Evolutionary conservation across 2,329 filamentous ascomycete genomes (phyloP).

Genomic region (Xylariales sp.): DNA sequence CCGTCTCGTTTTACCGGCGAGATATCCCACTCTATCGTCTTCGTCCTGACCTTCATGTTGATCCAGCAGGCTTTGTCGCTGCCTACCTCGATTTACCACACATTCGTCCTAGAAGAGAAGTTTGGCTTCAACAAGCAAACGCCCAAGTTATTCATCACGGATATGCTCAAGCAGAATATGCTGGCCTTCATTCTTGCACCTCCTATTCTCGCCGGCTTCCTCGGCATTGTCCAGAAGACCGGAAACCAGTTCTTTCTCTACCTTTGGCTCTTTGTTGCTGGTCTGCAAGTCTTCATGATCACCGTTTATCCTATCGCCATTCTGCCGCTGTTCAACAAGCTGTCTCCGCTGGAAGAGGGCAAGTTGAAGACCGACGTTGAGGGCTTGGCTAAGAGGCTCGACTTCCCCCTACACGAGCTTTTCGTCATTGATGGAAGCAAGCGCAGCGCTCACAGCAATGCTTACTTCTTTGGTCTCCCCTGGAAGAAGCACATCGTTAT

Average conservation of each 20-base stretch:
- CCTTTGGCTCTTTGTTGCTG: constrained; percentile 87
- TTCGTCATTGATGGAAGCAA: constrained; percentile 94
- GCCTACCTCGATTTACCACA: constrained; percentile 83
- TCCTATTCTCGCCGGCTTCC: constrained; percentile 85
- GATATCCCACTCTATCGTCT: constrained; percentile 88
- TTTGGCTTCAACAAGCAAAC: constrained; percentile 99
- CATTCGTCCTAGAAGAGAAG: constrained; percentile 92
- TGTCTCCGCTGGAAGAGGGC: constrained; percentile 85
- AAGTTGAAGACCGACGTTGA: constrained; percentile 86
- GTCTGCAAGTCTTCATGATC: constrained; percentile 88
- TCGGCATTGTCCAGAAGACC: constrained; percentile 90
- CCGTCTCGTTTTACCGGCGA: constrained; percentile 81
- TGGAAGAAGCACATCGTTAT: constrained; percentile 99
- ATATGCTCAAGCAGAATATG: constrained; percentile 86
- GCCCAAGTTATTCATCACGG: constrained; percentile 76
- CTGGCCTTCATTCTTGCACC: constrained; percentile 75
- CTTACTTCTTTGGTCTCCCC: constrained; percentile 93
- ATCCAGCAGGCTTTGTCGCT: constrained; percentile 75
- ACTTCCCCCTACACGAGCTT: constrained; percentile 88
- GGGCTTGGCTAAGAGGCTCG: constrained; percentile 71
- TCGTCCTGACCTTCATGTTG: constrained; percentile 81
- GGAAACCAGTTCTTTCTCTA: constrained; percentile 97
- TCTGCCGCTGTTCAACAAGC: constrained; percentile 94
- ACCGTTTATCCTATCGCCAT: constrained; percentile 95
- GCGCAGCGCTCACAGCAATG: constrained; percentile 82